Evolutionary conservation across 352 stramenopile species (phyloP), one percentile per base, ranked within the genome.

Genomic region (Elongisporangium senticosum): DNA sequence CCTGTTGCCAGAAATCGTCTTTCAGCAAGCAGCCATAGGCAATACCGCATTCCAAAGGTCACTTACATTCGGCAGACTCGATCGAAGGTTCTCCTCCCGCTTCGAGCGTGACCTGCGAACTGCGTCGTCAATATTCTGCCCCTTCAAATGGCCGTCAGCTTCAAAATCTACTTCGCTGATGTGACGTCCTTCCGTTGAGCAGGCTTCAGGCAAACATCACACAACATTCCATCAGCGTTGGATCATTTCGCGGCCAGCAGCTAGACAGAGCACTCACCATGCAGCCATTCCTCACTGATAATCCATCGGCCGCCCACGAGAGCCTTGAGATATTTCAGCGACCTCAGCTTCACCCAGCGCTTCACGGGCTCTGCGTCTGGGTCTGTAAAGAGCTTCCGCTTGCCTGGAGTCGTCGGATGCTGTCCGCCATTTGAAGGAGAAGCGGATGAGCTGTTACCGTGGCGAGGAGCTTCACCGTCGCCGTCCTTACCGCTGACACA

Each of bases 261-360:
- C 0, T 15, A 0, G 6, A 11, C 4, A 21, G 7, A 53, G 2
- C 14, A 51, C 55, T 22, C 48, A 87, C 81, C 81, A 76, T 79
- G 64, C 21, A 95, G 68, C 86, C 86, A 95, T 17, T 86, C 72
- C 33, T 91, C 76, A 51, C 81, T 92, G 28, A 95, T 82, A 64
- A 95, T 89, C 86, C 86, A 95, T 23, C 83, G 79, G 8, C 86
- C 86, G 14, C 68, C 78, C 28, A 85, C 74, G 7, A 95, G 72
- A 52, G 79, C 86, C 56, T 93, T 93, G 21, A 95, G 71, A 28
- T 93, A 95, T 59, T 95, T 95, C 43, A 95, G 70, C 23, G 86
- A 93, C 15, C 86, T 76, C 49, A 89, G 90, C 63, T 89, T 91
- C 21, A 91, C 86, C 83, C 84, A 95, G 22, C 78, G 75, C 52